Evolutionary conservation across 768 basidiomycete genomes (phyloP).

Genomic region (Gloeopeniophorella convolvens): DNA sequence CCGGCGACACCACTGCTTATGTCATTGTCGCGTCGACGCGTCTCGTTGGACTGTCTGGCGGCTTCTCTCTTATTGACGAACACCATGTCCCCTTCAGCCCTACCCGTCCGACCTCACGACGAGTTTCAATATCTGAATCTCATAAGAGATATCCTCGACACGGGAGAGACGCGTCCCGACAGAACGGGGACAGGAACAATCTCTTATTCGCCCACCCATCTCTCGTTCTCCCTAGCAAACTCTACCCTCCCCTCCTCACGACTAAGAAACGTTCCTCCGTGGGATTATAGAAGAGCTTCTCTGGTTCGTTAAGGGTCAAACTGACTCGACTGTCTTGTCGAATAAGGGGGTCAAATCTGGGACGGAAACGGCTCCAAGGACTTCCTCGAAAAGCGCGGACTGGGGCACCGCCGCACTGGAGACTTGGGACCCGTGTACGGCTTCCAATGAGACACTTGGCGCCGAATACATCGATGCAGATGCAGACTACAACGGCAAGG

Average conservation of each 20-base stretch:
- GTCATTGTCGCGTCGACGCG: conserved; percentile 18
- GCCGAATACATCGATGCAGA: conserved; percentile 75
- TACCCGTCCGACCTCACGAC: conserved; percentile 43
- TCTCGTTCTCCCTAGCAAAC: conserved; percentile 75
- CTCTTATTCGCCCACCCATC: conserved; percentile 88
- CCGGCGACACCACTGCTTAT: not conserved
- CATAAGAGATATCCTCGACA: conserved; percentile 65
- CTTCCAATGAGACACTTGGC: conserved; percentile 95
- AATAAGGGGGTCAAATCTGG: conserved; percentile 94
- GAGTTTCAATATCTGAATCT: conserved; percentile 88
- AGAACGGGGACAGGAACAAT: conserved; percentile 93
- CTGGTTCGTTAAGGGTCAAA: conserved; percentile 87
- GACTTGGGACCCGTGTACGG: conserved; percentile 97
- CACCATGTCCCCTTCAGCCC: conserved; percentile 2
- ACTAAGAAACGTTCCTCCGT: conserved; percentile 92
- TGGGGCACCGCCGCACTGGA: conserved; percentile 80
- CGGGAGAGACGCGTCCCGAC: conserved; percentile 77
- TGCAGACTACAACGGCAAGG: conserved; percentile 68
- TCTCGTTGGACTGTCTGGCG: not conserved
- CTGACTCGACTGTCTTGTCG: conserved; percentile 71
- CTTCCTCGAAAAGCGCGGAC: conserved; percentile 78
- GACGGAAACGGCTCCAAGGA: conserved; percentile 90
- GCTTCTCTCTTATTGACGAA: not conserved
- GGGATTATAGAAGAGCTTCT: conserved; percentile 91
- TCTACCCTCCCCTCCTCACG: conserved; percentile 82